A percentile compares a stretch with the other conserved stretches of the same genome.
Conservation (phyloP, 495 filamentous ascomycete species). For the Penicillium crystallinum region DNA sequence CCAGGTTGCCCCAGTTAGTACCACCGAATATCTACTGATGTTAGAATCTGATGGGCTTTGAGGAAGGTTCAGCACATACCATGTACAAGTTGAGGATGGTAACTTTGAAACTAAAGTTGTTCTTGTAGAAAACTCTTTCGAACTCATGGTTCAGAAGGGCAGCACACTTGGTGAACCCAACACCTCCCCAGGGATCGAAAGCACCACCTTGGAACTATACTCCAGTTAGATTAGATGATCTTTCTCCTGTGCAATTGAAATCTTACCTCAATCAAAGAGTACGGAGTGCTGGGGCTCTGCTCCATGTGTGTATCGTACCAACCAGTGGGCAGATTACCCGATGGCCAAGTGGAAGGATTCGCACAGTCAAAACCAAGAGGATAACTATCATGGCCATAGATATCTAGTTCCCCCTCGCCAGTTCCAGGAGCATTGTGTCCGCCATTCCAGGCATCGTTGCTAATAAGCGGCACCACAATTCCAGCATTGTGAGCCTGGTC, state of each 20-base stretch:
- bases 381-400: conserved; percentile 74
- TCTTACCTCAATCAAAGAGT: conserved; percentile 57
- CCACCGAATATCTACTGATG: conserved; percentile 55
- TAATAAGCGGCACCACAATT: conserved; percentile 69
- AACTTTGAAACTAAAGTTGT: conserved; percentile 60
- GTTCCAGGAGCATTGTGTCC: conserved; percentile 65
- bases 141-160: conserved; percentile 63
- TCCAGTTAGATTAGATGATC: conserved; percentile 7
- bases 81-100: conserved; percentile 65
- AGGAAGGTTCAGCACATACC: conserved; percentile 33
- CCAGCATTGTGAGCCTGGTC: conserved; percentile 63
- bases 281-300: conserved; percentile 61
- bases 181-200: conserved; percentile 71
- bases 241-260: neutral
- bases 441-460: conserved; percentile 58
- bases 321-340: conserved; percentile 39
- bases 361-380: conserved; percentile 62
- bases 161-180: conserved; percentile 60
- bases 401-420: conserved; percentile 60
- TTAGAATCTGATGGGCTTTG: conserved; percentile 5
- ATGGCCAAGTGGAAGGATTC: conserved; percentile 48
- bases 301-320: conserved; percentile 46
- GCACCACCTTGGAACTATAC: conserved; percentile 65
- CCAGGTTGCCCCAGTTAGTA: conserved; percentile 85
- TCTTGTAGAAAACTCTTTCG: conserved; percentile 77